phyloP scores from a whole-genome alignment of 2,329 filamentous ascomycete species.

The Chrysoporthe puriensis region DNA sequence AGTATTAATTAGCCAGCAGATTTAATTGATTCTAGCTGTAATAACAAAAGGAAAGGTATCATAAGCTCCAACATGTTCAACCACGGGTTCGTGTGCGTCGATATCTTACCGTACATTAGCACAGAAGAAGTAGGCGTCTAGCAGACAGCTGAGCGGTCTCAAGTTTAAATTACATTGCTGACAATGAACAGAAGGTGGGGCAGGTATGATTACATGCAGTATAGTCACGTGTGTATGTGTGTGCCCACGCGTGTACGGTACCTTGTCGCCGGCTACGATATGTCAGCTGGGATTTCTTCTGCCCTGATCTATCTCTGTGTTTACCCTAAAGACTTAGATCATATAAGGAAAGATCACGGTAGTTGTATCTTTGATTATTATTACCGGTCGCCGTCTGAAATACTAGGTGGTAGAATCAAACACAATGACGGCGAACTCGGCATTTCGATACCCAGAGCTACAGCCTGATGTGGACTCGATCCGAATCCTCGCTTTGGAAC shows the following conservation, averaged over 20 bases:
- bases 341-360: neutral
- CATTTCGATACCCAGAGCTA: conserved; percentile 1
- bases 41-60: too few species aligned
- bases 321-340: neutral
- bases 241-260: too few species aligned
- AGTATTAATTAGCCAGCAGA: too few species aligned
- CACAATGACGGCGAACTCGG: neutral
- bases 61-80: neutral
- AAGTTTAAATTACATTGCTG: neutral
- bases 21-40: too few species aligned
- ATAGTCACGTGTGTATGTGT: neutral
- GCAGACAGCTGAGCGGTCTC: neutral
- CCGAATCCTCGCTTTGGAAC: neutral
- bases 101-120: too few species aligned
- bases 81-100: neutral
- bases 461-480: neutral
- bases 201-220: neutral
- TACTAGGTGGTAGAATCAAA: neutral
- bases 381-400: neutral
- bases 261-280: neutral
- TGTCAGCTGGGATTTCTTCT: neutral
- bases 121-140: too few species aligned
- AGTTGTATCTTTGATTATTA: too few species aligned
- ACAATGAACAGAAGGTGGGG: neutral
- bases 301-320: neutral